phyloP scores from a whole-genome alignment of 2,329 filamentous ascomycete species.

The Aurifilum marmelostoma region DNA sequence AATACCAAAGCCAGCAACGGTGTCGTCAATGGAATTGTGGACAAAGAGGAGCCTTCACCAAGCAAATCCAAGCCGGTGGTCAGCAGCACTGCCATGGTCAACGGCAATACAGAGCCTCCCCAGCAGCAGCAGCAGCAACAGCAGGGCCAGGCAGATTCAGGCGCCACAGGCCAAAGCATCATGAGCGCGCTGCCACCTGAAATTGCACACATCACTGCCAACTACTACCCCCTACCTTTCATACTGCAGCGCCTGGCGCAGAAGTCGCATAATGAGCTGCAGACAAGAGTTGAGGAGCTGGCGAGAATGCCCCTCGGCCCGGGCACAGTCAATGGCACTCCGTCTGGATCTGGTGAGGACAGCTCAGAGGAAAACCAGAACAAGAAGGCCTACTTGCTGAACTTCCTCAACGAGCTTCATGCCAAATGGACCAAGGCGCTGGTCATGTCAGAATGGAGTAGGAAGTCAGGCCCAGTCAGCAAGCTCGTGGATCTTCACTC shows the following conservation, averaged over 20 bases:
- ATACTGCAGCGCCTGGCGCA: constrained; percentile 81
- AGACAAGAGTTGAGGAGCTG: constrained; percentile 70
- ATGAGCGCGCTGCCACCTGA: constrained; percentile 65
- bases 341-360: constrained; percentile 52
- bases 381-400: constrained; percentile 76
- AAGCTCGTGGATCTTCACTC: constrained; percentile 85
- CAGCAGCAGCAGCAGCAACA: constrained; percentile 24
- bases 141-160: constrained; percentile 30
- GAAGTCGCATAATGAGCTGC: constrained; percentile 77
- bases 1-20: constrained; percentile 47
- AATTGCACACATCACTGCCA: constrained; percentile 72
- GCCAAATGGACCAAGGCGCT: constrained; percentile 91
- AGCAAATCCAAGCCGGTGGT: constrained; percentile 41
- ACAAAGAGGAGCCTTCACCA: constrained; percentile 35
- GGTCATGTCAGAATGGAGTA: constrained; percentile 88
- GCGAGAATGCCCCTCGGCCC: constrained; percentile 66
- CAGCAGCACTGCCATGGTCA: constrained; percentile 35
- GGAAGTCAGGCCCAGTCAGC: constrained; percentile 76
- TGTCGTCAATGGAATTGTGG: constrained; percentile 44
- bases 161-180: constrained; percentile 39
- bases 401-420: constrained; percentile 79
- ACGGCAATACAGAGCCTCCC: constrained; percentile 33
- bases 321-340: constrained; percentile 56
- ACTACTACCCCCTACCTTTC: constrained; percentile 74
- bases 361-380: constrained; percentile 66